These are phyloP conservation scores for Phytomonas sp. DNA, from an alignment of 208 protist genomes.

Conservation along the genomic window DNA sequence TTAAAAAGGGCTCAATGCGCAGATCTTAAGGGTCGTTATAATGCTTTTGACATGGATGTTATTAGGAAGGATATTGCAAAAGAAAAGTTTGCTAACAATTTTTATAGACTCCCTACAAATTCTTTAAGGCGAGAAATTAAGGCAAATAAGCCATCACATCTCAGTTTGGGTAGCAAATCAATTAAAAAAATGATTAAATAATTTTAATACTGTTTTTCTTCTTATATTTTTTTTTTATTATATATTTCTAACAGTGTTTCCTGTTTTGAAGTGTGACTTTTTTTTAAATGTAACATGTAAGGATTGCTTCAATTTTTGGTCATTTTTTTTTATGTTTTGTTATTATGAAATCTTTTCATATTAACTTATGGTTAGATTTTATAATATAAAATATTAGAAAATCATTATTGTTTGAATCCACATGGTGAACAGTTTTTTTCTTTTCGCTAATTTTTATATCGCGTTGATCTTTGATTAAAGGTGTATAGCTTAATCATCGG, in stretches of 20 bases:
- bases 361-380: background rate
- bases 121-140: slow-evolving; percentile 24
- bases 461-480: no score
- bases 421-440: no score
- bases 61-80: slow-evolving; percentile 14
- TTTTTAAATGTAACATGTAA: no score
- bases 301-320: no score
- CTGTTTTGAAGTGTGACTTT: background rate
- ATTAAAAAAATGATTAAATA: background rate
- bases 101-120: slow-evolving; percentile 18
- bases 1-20: slow-evolving; percentile 13
- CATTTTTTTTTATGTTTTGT: no score
- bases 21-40: slow-evolving; percentile 10
- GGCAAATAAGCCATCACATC: slow-evolving; percentile 6
- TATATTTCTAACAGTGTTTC: background rate
- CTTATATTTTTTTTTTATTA: background rate
- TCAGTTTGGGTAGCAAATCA: background rate
- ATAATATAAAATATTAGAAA: background rate
- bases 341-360: no score
- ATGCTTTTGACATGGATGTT: slow-evolving; percentile 19
- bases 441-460: no score
- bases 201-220: no score
- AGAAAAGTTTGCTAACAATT: slow-evolving; percentile 10
- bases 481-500: no score
- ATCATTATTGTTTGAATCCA: no score